A percentile compares a stretch with the other conserved stretches of the same genome.
Evolutionary conservation across 208 protist genomes (phyloP).

Genomic region (Trypanosoma theileri): DNA sequence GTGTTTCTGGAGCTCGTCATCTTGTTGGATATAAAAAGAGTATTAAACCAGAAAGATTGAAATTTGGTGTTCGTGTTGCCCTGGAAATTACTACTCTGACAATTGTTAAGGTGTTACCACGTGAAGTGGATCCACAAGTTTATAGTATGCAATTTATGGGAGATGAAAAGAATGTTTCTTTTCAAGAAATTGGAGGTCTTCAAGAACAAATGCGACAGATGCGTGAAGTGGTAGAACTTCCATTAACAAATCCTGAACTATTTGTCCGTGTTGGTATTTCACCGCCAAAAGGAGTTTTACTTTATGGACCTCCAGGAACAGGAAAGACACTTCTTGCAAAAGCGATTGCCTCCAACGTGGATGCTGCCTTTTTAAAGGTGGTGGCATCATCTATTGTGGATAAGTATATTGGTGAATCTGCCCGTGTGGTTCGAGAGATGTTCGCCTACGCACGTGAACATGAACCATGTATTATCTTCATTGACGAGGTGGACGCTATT

Average conservation of each 20-base stretch:
- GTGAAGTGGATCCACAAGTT: conserved; percentile 99
- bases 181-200: conserved; percentile 97
- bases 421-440: conserved; percentile 99
- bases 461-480: conserved; percentile 99
- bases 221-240: conserved; percentile 99
- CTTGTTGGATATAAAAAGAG: conserved; percentile 97
- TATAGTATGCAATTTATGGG: conserved; percentile 99
- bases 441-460: conserved; percentile 98
- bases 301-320: conserved; percentile 98
- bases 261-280: conserved; percentile 99
- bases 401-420: conserved; percentile 99
- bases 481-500: conserved; percentile 99
- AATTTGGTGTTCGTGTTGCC: conserved; percentile 96
- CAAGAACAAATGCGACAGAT: conserved; percentile 98
- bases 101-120: conserved; percentile 98
- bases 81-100: conserved; percentile 99
- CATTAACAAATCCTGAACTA: conserved; percentile 98
- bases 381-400: conserved; percentile 99
- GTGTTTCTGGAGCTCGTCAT: conserved; percentile 98
- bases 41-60: conserved; percentile 95
- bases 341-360: conserved; percentile 98
- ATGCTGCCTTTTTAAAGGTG: conserved; percentile 98
- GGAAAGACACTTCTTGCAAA: conserved; percentile 97
- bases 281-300: conserved; percentile 98
- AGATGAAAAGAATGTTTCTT: conserved; percentile 93